phyloP scores from a whole-genome alignment of 2,329 filamentous ascomycete species.

The Penicillium sp. region DNA sequence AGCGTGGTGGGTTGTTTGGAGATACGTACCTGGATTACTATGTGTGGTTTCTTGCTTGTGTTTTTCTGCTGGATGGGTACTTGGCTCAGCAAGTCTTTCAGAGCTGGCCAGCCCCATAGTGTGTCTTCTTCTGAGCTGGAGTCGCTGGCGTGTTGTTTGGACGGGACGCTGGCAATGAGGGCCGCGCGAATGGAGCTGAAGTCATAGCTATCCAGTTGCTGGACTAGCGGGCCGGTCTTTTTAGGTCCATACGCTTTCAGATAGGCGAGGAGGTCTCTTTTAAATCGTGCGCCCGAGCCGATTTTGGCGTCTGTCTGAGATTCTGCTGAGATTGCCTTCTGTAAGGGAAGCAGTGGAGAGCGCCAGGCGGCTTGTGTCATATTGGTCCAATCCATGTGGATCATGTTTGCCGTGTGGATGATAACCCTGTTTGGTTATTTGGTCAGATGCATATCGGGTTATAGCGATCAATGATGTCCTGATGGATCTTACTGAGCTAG shows the following conservation, averaged over 20 bases:
- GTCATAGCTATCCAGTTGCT: conserved; percentile 62
- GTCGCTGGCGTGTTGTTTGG: conserved; percentile 54
- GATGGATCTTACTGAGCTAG: conserved; percentile 57
- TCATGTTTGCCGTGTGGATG: conserved; percentile 91
- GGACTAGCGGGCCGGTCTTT: conserved; percentile 54
- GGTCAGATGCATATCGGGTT: not conserved
- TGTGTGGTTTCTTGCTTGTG: conserved; percentile 30
- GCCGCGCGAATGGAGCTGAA: conserved; percentile 68
- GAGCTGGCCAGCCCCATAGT: conserved; percentile 72
- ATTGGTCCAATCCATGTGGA: conserved; percentile 80
- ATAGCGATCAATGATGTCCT: not conserved
- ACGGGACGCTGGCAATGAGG: conserved; percentile 76
- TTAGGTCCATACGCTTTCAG: conserved; percentile 65
- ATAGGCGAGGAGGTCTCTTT: conserved; percentile 71
- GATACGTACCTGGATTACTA: conserved; percentile 37
- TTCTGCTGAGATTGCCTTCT: conserved; percentile 1
- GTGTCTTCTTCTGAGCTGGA: conserved; percentile 49
- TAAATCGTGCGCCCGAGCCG: conserved; percentile 70
- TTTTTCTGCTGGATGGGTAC: conserved; percentile 48
- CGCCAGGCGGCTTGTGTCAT: conserved; percentile 83
- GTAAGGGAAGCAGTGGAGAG: conserved; percentile 66
- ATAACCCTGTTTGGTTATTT: conserved; percentile 51
- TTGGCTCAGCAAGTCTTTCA: conserved; percentile 58
- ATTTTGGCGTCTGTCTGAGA: conserved; percentile 29
- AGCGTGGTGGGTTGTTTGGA: conserved; percentile 7